Conservation (phyloP, 2,329 filamentous ascomycete species). For the Paracoccidioides brasiliensis region DNA sequence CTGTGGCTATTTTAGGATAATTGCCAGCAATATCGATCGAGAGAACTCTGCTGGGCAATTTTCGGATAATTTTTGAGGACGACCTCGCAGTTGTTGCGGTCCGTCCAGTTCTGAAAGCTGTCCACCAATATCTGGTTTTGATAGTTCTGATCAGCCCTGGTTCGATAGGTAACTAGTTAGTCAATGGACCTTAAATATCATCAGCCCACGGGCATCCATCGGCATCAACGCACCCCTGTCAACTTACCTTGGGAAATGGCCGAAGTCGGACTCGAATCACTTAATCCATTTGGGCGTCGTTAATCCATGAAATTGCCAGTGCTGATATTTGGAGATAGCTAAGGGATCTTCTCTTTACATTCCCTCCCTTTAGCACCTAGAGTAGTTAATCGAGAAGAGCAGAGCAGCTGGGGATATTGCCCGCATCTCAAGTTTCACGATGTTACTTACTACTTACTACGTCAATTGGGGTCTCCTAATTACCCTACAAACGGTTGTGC, state of each 20-base stretch:
- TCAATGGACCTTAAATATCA: too few species aligned
- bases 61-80: neutral
- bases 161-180: too few species aligned
- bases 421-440: neutral
- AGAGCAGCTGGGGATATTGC: neutral
- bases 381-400: neutral
- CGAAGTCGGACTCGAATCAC: neutral
- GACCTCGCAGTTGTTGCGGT: neutral
- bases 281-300: neutral
- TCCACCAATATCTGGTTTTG: neutral
- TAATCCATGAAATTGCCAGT: neutral
- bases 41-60: neutral
- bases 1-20: neutral
- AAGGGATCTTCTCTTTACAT: neutral
- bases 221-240: neutral
- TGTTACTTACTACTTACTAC: neutral
- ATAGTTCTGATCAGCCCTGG: too few species aligned
- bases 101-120: neutral
- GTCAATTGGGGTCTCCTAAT: too few species aligned
- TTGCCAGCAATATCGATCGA: neutral
- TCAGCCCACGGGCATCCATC: neutral
- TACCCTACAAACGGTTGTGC: neutral
- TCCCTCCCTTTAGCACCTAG: neutral
- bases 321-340: neutral
- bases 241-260: neutral